Evolutionary conservation across 1,139 yeast genomes (phyloP).

Genomic region (Geotrichum histeridarum): DNA sequence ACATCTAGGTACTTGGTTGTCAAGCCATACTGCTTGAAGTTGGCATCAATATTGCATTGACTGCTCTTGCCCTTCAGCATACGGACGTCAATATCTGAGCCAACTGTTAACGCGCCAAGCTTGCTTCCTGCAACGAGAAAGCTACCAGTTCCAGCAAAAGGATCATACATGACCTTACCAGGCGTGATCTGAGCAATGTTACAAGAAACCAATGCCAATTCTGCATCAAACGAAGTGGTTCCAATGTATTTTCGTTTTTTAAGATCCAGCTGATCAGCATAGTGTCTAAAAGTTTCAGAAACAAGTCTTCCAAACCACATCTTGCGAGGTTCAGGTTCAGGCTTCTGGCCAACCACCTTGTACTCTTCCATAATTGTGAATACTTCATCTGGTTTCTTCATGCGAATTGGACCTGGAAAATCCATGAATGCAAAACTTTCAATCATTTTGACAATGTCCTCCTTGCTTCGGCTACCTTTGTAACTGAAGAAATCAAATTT

Average conservation of each 20-base stretch:
- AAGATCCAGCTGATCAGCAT: slow-evolving; percentile 73
- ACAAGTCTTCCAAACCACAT: slow-evolving; percentile 76
- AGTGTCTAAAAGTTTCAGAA: slow-evolving; percentile 59
- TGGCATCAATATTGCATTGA: slow-evolving; percentile 49
- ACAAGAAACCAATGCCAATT: slow-evolving; percentile 67
- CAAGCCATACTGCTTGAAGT: slow-evolving; percentile 72
- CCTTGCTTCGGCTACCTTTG: slow-evolving; percentile 57
- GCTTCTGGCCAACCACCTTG: slow-evolving; percentile 45
- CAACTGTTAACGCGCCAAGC: slow-evolving; percentile 75
- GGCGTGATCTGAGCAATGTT: slow-evolving; percentile 72
- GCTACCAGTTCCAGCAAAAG: slow-evolving; percentile 96
- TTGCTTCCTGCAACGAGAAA: slow-evolving; percentile 84
- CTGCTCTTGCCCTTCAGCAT: slow-evolving; percentile 67
- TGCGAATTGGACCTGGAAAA: slow-evolving; percentile 68
- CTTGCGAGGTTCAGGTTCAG: slow-evolving; percentile 50
- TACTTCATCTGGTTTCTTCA: slow-evolving; percentile 71
- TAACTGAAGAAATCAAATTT: slow-evolving; percentile 77
- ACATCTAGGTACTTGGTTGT: slow-evolving; percentile 61
- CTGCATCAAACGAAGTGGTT: slow-evolving; percentile 92
- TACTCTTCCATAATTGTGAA: slow-evolving; percentile 77
- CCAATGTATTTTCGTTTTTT: slow-evolving; percentile 85
- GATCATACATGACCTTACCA: slow-evolving; percentile 76
- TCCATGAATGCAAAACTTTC: slow-evolving; percentile 67
- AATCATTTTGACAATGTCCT: slow-evolving; percentile 56
- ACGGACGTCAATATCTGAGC: slow-evolving; percentile 89